Base-by-base conservation (phyloP, 2,329 filamentous ascomycete genomes). In the Myotisia sp. region DNA sequence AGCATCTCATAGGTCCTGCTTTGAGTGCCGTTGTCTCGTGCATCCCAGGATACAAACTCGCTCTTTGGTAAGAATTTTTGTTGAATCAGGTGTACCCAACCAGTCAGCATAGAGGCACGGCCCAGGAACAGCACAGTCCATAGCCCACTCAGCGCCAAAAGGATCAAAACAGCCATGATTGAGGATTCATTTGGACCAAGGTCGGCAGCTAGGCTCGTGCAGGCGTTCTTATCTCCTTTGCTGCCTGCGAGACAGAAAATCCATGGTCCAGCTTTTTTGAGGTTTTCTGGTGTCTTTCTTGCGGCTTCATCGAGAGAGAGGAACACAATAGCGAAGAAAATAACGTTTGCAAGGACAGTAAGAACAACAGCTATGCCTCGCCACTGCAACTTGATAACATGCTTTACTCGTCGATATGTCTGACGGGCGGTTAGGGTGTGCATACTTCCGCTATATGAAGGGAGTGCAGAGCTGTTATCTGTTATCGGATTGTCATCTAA, bases 291-390 rank as follows among this genome's bases (percentile, higher is more conserved):
- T 3, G 70, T 68, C 34, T 60, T 47, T 6, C 71, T 60, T 8
- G 81, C 69, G 14, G 79, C 70, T 46, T 78, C 78, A 56, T 92
- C 81, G 50, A 93, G 71, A 52, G 83, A 82, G 31, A 95, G 78
- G 52, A 95, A 95, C 36, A 93, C 71, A 29, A 93, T 67, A 2
- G 86, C 78, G 58, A 95, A 94, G 67, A 93, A 93, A 48, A 94
- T 76, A 42, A 95, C 84, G 53, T 95, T 86, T 39, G 74, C 71
- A 38, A 94, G 71, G 46, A 95, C 92, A 52, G 94, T 79, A 34
- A 92, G 65, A 9, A 94, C 85, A 40, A 95, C 82, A 27, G 76
- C 73, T 40, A 94, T 87, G 28, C 86, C 87, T 46, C 87, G 74
- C 90, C 90, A 98, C 57, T 98, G 90, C 3, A 95, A 71, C 52